Evolutionary conservation across 495 filamentous ascomycete genomes (phyloP).

Genomic region (Penicillium psychrofluorescens): DNA sequence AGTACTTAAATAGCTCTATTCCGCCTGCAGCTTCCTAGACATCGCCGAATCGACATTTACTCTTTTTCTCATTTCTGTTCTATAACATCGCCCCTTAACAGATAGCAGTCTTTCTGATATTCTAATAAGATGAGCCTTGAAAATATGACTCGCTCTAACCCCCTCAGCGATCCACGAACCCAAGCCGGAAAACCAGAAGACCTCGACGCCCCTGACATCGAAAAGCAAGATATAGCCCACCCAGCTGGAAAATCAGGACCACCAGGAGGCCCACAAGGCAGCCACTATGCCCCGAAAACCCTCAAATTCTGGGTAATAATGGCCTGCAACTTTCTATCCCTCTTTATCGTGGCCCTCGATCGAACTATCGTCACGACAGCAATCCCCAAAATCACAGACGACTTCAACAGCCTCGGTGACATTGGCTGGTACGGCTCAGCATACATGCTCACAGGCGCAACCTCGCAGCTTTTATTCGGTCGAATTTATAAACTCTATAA

Average conservation of each 20-base stretch:
- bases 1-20: too few relatives aligned
- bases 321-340: constrained; percentile 34
- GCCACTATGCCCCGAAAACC: constrained; percentile 23
- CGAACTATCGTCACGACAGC: constrained; percentile 14
- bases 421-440: constrained; percentile 45
- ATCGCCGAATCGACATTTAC: too few relatives aligned
- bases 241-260: background rate
- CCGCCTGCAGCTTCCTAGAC: too few relatives aligned
- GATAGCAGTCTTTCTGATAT: too few relatives aligned
- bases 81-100: too few relatives aligned
- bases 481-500: constrained; percentile 40
- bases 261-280: background rate
- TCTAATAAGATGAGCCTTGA: too few relatives aligned
- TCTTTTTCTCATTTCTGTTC: too few relatives aligned
- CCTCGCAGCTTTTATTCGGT: constrained; percentile 38
- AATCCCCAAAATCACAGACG: constrained; percentile 15
- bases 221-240: too few relatives aligned
- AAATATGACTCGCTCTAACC: too few relatives aligned
- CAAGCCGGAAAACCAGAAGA: too few relatives aligned
- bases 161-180: too few relatives aligned
- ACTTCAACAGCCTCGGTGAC: constrained; percentile 20
- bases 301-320: background rate
- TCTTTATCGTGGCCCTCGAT: constrained; percentile 51
- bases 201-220: too few relatives aligned
- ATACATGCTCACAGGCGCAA: constrained; percentile 36